phyloP scores from a whole-genome alignment of 768 basidiomycete species.

The Tylopilus subfusipes region DNA sequence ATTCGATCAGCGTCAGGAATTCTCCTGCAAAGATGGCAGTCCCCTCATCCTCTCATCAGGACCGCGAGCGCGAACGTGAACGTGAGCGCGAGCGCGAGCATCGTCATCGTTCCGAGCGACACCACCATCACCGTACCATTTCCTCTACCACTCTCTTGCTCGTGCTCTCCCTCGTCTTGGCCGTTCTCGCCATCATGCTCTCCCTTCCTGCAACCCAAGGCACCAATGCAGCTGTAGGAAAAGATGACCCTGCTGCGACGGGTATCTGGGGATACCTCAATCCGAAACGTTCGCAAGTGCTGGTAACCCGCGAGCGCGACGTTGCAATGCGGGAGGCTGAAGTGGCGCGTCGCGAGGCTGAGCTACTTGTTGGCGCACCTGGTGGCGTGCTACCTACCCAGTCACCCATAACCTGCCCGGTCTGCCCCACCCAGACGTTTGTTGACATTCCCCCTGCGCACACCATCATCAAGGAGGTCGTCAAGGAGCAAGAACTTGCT shows the following conservation, averaged over 20 bases:
- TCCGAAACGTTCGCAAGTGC: slow-evolving; percentile 77
- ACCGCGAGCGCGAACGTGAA: slow-evolving; percentile 50
- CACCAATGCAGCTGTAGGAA: slow-evolving; percentile 27
- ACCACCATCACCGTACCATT: slow-evolving; percentile 80
- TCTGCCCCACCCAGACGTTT: slow-evolving; percentile 52
- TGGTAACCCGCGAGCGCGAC: slow-evolving; percentile 73
- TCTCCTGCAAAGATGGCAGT: slow-evolving; percentile 65
- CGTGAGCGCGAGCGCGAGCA: slow-evolving; percentile 52
- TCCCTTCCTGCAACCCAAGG: slow-evolving; percentile 64
- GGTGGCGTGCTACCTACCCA: slow-evolving; percentile 68
- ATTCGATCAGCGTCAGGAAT: slow-evolving; percentile 55
- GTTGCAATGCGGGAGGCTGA: slow-evolving; percentile 84
- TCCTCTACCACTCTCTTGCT: slow-evolving; percentile 87
- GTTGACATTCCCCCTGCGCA: slow-evolving; percentile 61
- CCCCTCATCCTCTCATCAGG: slow-evolving; percentile 77
- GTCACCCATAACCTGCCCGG: slow-evolving; percentile 52
- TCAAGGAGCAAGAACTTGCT: slow-evolving; percentile 75
- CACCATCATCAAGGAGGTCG: slow-evolving; percentile 84
- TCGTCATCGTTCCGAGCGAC: slow-evolving; percentile 58
- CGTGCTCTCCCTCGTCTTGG: slow-evolving; percentile 79
- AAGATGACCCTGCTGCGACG: slow-evolving; percentile 38
- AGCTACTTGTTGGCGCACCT: slow-evolving; percentile 76
- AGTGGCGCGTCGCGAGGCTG: slow-evolving; percentile 85
- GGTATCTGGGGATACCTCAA: slow-evolving; percentile 73
- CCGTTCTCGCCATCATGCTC: slow-evolving; percentile 88